Evolutionary conservation across 1,139 yeast species (phyloP), one percentile per base, ranked within the genome.

Genomic region (Wickerhamomyces sp.): DNA sequence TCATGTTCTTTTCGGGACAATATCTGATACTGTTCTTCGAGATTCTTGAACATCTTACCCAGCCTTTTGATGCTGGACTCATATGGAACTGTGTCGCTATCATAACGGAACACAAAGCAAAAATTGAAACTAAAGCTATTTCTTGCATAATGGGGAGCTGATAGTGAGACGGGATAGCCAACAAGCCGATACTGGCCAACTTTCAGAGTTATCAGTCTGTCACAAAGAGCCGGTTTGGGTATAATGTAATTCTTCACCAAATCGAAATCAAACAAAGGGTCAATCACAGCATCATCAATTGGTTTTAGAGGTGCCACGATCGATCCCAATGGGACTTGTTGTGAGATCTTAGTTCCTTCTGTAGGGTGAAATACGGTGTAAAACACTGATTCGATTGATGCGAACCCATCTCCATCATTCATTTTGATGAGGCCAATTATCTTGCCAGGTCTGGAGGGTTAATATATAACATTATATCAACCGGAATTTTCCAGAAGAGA

Each of bases 301-400:
- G 61, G 45, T 13, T 57, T 58, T 5, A 62, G 46, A 2, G 62
- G 58, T 1, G 62, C 55, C 0, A 67, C 68, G 11, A 68, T 73
- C 41, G 66, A 71, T 36, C 71, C 87, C 41, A 70, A 71, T 39
- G 98, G 99, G 1, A 87, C 95, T 54, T 93, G 96, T 49, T 85
- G 85, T 4, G 86, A 74, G n/a, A 91, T 89, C 57, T 88, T 85
- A 0, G 98, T 83, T 2, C 98, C 98, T 51, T 87, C 95, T 0
- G 91, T 84, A 0, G 96, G 96, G 52, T 93, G 96, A 60, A 91
- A 91, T 0, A 86, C 86, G 0, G 96, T 79, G 58, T 87, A 91
- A 58, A 91, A 89, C 30, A 88, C 70, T 2, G 96, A 93, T 40
- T 77, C 70, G 23, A 91, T 88, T 18, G 95, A 95, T 13, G 82